phyloP scores from a whole-genome alignment of 2,329 filamentous ascomycete genomes.

The Cercospora brassicicola region DNA sequence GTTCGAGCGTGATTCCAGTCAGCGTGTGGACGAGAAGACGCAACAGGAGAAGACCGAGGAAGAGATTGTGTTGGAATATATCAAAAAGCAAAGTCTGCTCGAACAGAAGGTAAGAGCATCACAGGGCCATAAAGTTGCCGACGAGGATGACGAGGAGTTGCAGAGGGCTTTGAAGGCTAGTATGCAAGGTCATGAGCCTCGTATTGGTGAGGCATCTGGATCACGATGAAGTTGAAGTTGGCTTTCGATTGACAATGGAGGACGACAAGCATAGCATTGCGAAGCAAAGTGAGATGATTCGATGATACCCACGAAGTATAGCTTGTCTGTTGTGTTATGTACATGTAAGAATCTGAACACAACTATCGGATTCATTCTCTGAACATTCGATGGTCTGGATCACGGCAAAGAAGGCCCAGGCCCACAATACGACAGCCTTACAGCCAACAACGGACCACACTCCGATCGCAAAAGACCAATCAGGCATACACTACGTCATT shows the following conservation, averaged over 20 bases:
- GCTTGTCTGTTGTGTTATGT: neutral
- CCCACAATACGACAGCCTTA: neutral
- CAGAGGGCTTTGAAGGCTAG: conserved; percentile 58
- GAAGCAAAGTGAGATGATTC: neutral
- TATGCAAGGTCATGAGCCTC: conserved; percentile 40
- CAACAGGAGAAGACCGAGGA: conserved; percentile 59
- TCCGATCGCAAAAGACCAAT: neutral
- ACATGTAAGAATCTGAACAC: neutral
- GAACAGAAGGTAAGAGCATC: conserved; percentile 50
- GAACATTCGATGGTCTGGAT: neutral
- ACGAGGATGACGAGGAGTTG: conserved; percentile 53
- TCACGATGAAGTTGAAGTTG: conserved; percentile 4
- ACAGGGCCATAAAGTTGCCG: conserved; percentile 1
- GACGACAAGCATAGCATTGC: neutral
- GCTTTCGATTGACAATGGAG: neutral
- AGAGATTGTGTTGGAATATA: conserved; percentile 71
- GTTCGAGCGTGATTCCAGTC: conserved; percentile 21
- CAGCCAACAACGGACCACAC: neutral
- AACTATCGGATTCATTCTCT: neutral
- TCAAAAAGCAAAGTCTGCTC: conserved; percentile 72
- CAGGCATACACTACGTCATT: neutral
- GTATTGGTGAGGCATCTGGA: conserved; percentile 22
- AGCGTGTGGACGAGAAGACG: conserved; percentile 28
- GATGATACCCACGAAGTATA: conserved; percentile 11
- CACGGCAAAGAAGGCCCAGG: neutral